A percentile compares a stretch with the other conserved stretches of the same genome.
phyloP scores from a whole-genome alignment of 495 filamentous ascomycete genomes.

The Glonium stellatum region DNA sequence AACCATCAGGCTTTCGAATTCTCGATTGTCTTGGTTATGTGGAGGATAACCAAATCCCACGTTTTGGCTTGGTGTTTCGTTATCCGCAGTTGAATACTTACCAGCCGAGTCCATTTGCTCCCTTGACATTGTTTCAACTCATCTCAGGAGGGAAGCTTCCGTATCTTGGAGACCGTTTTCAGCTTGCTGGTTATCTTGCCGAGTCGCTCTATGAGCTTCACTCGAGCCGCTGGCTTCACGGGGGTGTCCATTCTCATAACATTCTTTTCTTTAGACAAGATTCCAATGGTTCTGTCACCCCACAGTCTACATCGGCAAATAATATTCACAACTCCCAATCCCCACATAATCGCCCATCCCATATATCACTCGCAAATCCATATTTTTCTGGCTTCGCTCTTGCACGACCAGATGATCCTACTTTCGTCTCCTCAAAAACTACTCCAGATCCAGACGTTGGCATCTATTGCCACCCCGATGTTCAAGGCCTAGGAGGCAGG shows the following conservation, averaged over 20 bases:
- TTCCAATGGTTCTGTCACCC: background rate
- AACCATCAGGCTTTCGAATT: conserved; percentile 3
- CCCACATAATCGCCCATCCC: background rate
- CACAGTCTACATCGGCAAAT: too few species aligned
- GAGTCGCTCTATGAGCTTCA: conserved; percentile 4
- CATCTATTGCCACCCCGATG: conserved; percentile 9
- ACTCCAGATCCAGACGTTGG: background rate
- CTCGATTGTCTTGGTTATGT: conserved; percentile 5
- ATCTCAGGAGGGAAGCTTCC: background rate
- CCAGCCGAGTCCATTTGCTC: background rate
- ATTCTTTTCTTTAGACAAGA: conserved; percentile 21
- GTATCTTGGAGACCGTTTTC: background rate
- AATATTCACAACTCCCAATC: background rate
- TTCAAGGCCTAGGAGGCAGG: background rate
- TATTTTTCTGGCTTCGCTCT: background rate
- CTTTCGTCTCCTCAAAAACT: background rate
- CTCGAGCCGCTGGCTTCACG: conserved; percentile 5
- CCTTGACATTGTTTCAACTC: background rate
- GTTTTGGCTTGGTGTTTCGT: conserved; percentile 6
- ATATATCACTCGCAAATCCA: background rate
- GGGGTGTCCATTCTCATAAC: conserved; percentile 8
- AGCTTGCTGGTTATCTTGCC: background rate
- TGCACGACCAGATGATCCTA: background rate
- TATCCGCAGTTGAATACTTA: background rate
- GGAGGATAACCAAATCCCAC: background rate